Conservation (phyloP, 2,329 filamentous ascomycete species). For the Fusarium hainanense region DNA sequence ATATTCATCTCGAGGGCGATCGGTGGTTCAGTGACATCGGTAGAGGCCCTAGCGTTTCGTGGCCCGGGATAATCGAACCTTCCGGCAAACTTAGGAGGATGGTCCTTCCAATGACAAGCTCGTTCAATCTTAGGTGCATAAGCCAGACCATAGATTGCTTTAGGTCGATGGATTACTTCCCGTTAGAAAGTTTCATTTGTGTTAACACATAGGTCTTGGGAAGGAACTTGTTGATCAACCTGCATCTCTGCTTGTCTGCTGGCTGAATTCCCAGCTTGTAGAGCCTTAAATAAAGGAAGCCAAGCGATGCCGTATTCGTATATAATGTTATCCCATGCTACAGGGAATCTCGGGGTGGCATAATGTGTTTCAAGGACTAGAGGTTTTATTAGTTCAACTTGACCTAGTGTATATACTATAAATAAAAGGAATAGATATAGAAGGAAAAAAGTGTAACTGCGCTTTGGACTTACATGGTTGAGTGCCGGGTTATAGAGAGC, state of each 20-base stretch:
- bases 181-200: slow-evolving; percentile 48
- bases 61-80: slow-evolving; percentile 49
- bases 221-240: slow-evolving; percentile 52
- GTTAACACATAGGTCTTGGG: slow-evolving; percentile 53
- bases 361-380: slow-evolving; percentile 47
- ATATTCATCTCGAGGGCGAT: too few species aligned
- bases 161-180: slow-evolving; percentile 46
- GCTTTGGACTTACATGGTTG: slow-evolving; percentile 45
- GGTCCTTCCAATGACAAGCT: slow-evolving; percentile 19
- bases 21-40: too few species aligned
- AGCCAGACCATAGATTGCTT: slow-evolving; percentile 48
- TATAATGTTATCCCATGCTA: slow-evolving; percentile 43
- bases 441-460: neutral
- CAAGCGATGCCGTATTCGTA: too few species aligned
- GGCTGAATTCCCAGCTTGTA: slow-evolving; percentile 34
- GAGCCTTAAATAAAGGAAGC: too few species aligned
- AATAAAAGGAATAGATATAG: neutral
- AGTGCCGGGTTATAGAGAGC: slow-evolving; percentile 45
- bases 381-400: neutral
- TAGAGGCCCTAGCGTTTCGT: slow-evolving; percentile 34
- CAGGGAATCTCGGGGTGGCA: slow-evolving; percentile 40
- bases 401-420: neutral
- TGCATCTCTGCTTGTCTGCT: slow-evolving; percentile 19
- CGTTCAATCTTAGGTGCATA: slow-evolving; percentile 36
- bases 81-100: slow-evolving; percentile 40